Conservation (phyloP, 495 filamentous ascomycete genomes). For the Arthonia radiata region DNA sequence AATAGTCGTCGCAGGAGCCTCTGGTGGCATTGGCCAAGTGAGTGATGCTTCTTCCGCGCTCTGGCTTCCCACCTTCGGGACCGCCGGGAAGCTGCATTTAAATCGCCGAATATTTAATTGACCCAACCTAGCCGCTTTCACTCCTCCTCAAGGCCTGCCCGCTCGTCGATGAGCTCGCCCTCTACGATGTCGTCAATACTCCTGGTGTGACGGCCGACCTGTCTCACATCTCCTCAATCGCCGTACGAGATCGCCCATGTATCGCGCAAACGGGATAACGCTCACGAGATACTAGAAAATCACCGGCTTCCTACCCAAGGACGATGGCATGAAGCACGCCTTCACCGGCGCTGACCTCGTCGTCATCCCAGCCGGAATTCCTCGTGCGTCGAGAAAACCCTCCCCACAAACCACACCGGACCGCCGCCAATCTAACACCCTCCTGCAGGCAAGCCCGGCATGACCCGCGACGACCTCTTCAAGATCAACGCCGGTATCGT, state of each 20-base stretch:
- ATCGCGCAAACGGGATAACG: constrained; percentile 8
- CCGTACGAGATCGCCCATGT: constrained; percentile 31
- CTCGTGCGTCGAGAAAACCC: constrained; percentile 57
- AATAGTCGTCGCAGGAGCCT: constrained; percentile 77
- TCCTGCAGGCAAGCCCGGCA: constrained; percentile 74
- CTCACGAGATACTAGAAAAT: constrained; percentile 40
- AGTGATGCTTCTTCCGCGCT: constrained; percentile 3
- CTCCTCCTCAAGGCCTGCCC: constrained; percentile 77
- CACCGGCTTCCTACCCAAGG: constrained; percentile 64
- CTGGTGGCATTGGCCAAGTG: constrained; percentile 97
- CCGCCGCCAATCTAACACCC: constrained; percentile 4
- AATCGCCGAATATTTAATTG: too few species aligned
- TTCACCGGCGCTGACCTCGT: constrained; percentile 83
- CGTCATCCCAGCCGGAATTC: constrained; percentile 92
- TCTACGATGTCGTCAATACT: constrained; percentile 98
- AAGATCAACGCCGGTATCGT: constrained; percentile 46
- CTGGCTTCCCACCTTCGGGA: constrained; percentile 1
- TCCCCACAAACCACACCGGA: not conserved
- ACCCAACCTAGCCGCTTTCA: constrained; percentile 83
- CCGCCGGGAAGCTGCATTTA: constrained; percentile 11
- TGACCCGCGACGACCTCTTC: constrained; percentile 98
- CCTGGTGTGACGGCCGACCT: constrained; percentile 88
- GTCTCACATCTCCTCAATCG: constrained; percentile 84
- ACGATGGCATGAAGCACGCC: constrained; percentile 71
- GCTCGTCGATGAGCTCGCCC: constrained; percentile 66